Conservation (phyloP, 257 asterid species). For the Primulina huaijiensis region DNA sequence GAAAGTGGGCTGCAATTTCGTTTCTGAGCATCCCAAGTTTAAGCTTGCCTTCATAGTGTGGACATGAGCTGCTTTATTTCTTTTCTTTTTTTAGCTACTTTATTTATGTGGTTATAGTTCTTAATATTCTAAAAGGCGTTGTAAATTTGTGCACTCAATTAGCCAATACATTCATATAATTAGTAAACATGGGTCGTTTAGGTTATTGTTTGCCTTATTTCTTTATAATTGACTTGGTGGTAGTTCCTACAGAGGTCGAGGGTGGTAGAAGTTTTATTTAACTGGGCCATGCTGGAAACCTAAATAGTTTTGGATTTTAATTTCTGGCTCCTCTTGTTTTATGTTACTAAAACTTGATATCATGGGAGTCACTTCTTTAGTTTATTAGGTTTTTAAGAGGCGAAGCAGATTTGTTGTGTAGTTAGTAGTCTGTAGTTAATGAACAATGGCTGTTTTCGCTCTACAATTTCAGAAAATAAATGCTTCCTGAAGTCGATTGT, state of each 20-base stretch:
- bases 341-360: not conserved
- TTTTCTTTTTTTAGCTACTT: not conserved
- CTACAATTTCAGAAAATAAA: not conserved
- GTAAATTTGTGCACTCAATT: not conserved
- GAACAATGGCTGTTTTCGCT: conserved; percentile 13
- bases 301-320: conserved; percentile 4
- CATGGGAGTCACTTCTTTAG: not conserved
- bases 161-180: too few species aligned
- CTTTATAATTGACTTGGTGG: not conserved
- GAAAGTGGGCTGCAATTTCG: not conserved
- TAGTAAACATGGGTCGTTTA: too few species aligned
- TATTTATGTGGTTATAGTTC: not conserved
- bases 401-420: not conserved
- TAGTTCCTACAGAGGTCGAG: not conserved
- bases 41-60: not conserved
- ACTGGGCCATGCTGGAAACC: not conserved
- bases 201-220: not conserved
- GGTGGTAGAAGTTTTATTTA: not conserved
- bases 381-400: conserved; percentile 5
- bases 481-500: conserved; percentile 9
- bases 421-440: not conserved
- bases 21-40: not conserved
- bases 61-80: not conserved
- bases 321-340: not conserved
- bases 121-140: too few species aligned